Evolutionary conservation across 371 early-diverging fungal species (phyloP).

Genomic region (Lichtheimia ramosa): DNA sequence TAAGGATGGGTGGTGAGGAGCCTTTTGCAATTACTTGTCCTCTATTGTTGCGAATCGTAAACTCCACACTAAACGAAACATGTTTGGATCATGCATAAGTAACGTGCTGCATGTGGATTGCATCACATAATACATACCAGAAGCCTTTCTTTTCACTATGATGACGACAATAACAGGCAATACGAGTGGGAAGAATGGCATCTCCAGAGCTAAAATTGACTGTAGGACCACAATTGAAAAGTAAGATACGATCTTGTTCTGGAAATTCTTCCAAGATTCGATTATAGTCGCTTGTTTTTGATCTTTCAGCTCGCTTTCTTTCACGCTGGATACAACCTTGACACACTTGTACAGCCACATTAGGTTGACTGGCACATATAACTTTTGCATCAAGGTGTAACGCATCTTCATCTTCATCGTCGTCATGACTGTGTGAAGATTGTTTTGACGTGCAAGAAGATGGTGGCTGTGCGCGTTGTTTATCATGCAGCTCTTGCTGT

Average conservation of each 20-base stretch:
- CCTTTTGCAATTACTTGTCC: slow-evolving; percentile 73
- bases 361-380: slow-evolving; percentile 76
- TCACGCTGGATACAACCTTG: slow-evolving; percentile 84
- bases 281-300: slow-evolving; percentile 16
- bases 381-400: slow-evolving; percentile 80
- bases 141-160: slow-evolving; percentile 90
- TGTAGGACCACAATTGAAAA: slow-evolving; percentile 83
- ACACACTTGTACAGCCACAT: slow-evolving; percentile 76
- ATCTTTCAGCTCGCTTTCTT: slow-evolving; percentile 50
- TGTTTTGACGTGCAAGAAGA: too few relatives aligned
- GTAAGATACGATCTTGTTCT: slow-evolving; percentile 51
- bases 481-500: too few relatives aligned
- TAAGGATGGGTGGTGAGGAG: slow-evolving; percentile 86
- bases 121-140: slow-evolving; percentile 28
- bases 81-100: neutral
- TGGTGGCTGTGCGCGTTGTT: too few relatives aligned
- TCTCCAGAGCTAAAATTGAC: slow-evolving; percentile 85
- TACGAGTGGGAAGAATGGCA: slow-evolving; percentile 82
- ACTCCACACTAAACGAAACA: slow-evolving; percentile 52
- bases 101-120: too few relatives aligned
- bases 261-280: slow-evolving; percentile 21
- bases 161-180: slow-evolving; percentile 94
- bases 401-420: neutral
- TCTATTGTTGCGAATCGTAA: slow-evolving; percentile 63
- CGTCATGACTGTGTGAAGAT: slow-evolving; percentile 6